A percentile compares a stretch with the other conserved stretches of the same genome.
Evolutionary conservation across 441 rosid species (phyloP).

Genomic region (Theobroma grandiflorum): DNA sequence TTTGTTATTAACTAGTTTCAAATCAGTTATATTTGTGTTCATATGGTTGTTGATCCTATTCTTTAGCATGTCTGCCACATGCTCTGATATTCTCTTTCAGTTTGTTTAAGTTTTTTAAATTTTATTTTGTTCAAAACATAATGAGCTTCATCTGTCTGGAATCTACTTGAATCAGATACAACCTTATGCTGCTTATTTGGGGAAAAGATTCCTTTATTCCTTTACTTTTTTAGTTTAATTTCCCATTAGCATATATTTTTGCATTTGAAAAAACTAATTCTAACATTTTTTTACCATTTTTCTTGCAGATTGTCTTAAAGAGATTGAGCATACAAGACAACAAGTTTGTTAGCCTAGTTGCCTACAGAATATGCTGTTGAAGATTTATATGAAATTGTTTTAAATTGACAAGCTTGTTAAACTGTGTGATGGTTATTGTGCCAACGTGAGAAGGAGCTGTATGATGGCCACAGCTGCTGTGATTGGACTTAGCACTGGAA

Average conservation of each 20-base stretch:
- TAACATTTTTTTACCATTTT: neutral
- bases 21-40: no score
- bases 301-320: slow-evolving; percentile 13
- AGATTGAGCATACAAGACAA: slow-evolving; percentile 10
- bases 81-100: neutral
- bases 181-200: neutral
- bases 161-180: slow-evolving; percentile 3
- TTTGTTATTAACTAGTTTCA: neutral
- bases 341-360: slow-evolving; percentile 9
- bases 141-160: neutral
- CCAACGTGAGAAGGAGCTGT: slow-evolving; percentile 33
- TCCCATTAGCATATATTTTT: neutral
- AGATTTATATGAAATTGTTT: slow-evolving; percentile 21
- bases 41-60: no score
- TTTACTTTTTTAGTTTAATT: neutral
- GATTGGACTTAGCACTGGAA: slow-evolving; percentile 78
- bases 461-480: slow-evolving; percentile 90
- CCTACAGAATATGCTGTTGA: slow-evolving; percentile 24
- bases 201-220: neutral
- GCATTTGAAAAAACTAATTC: neutral
- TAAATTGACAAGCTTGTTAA: slow-evolving; percentile 36
- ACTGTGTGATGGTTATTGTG: slow-evolving; percentile 39
- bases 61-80: no score
- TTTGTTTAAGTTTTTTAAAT: neutral
- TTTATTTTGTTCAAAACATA: neutral